Conservation (phyloP, 495 filamentous ascomycete species). For the Penicillium coffeae region DNA sequence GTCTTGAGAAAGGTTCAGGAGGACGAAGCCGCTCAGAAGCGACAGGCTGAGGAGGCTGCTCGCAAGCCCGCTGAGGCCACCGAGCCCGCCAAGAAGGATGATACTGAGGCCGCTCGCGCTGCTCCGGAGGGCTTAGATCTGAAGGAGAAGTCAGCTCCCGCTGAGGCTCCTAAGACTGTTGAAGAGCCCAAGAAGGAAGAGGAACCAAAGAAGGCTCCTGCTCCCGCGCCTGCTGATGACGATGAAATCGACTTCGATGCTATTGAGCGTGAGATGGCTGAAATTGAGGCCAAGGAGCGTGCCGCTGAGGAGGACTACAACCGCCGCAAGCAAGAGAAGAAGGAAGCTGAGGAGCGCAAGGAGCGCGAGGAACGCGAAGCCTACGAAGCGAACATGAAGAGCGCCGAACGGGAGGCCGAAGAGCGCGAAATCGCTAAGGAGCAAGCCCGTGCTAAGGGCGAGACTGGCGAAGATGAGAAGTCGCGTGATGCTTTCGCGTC, state of each 20-base stretch:
- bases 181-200: conserved; percentile 16
- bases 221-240: conserved; percentile 36
- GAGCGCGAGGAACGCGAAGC: conserved; percentile 47
- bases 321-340: conserved; percentile 56
- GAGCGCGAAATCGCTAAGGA: conserved; percentile 51
- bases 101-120: conserved; percentile 34
- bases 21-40: conserved; percentile 50
- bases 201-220: conserved; percentile 42
- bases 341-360: conserved; percentile 60
- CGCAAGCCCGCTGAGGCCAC: conserved; percentile 48
- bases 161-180: conserved; percentile 7
- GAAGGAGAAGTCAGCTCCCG: conserved; percentile 35
- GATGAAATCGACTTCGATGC: conserved; percentile 52
- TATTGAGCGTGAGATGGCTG: conserved; percentile 49
- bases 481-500: conserved; percentile 50
- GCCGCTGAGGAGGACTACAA: conserved; percentile 58
- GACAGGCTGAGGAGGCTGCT: conserved; percentile 45
- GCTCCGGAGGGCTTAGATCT: conserved; percentile 32
- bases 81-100: conserved; percentile 38
- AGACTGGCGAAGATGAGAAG: conserved; percentile 35
- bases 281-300: conserved; percentile 57
- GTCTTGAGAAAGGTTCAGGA: conserved; percentile 60
- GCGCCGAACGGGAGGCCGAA: conserved; percentile 55
- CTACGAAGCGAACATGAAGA: conserved; percentile 54
- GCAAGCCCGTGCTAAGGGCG: conserved; percentile 38